Base-by-base conservation (phyloP, 768 basidiomycete species). In the Russula emetica region DNA sequence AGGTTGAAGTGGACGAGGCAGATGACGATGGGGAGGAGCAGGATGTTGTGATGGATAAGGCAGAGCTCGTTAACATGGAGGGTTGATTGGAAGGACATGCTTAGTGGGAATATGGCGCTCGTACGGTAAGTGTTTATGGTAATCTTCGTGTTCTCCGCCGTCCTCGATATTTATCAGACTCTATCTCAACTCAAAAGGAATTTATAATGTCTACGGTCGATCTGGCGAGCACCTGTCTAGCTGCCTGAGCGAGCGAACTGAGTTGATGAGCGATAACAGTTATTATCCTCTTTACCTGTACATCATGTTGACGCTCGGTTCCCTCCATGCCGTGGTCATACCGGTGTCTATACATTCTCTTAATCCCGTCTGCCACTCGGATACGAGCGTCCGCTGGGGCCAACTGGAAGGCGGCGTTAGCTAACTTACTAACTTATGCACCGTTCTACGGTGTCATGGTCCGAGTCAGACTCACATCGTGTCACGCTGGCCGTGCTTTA, bases 11-110 rank as follows among this genome's bases (percentile, higher is more conserved):
- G 51, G 73, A 73, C 9, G 75, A 70, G 7, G 77, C 74, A 26
- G 79, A 76, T 40, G 80, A 76, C 42, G 77, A 74, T 18, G 79
- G 78, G 42, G 79, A 80, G 20, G 81, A 79, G 20, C 76, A 76
- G 54, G 75, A 76, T 49, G 24, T 52, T 51, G 70, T 73, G 28
- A 53, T 74, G 44, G 75, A 75, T 54, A 74, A 74, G 62, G 70
- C 76, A 55, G 72, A 74, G 57, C 67, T 78, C 24, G 77, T 71
- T 11, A 80, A 80, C 60, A 72, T 79, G 71, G 81, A 82, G 68
- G 80, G 78, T 20, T 81, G 67, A 72, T 13, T 13, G 4, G 30
- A 30, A 51, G 42, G 8, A 28, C 30, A 51, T 22, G 2, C 42
- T 16, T 58, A 3, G 32, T 20, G 26, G 36, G 26, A 32, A 45